A percentile compares a stretch with the other conserved stretches of the same genome.
Evolutionary conservation across 257 asterid species (phyloP).

Genomic region (Marsdenia floribunda): DNA sequence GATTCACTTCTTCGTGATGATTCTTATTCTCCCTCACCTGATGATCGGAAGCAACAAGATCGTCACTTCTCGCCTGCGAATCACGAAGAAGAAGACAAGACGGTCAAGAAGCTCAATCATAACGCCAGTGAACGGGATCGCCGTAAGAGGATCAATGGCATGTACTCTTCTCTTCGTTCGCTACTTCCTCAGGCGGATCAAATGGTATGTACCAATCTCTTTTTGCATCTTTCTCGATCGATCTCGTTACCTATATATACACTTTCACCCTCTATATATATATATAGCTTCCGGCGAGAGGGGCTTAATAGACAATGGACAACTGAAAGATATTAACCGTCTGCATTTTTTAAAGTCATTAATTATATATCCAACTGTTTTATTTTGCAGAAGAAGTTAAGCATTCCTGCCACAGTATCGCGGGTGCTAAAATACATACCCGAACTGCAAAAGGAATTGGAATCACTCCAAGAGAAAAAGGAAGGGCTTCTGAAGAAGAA

Average conservation of each 20-base stretch:
- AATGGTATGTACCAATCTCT: conserved; percentile 14
- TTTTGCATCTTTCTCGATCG: neutral
- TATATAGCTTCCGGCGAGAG: too few species aligned
- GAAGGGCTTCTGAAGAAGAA: conserved; percentile 31
- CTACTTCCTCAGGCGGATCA: conserved; percentile 64
- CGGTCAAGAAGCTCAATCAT: conserved; percentile 56
- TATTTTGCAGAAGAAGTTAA: conserved; percentile 44
- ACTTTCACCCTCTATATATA: too few species aligned
- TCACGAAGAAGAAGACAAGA: conserved; percentile 1
- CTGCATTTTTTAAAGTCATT: too few species aligned
- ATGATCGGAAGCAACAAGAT: neutral
- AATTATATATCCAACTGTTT: too few species aligned
- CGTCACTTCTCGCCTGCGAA: neutral
- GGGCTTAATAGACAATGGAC: too few species aligned
- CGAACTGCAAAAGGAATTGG: conserved; percentile 58
- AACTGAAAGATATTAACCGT: too few species aligned
- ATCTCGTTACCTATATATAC: too few species aligned
- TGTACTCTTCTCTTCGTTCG: conserved; percentile 61
- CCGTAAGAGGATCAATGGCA: conserved; percentile 49
- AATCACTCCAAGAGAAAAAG: conserved; percentile 33
- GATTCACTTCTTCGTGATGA: conserved; percentile 7
- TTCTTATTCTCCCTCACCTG: neutral
- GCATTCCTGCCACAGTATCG: conserved; percentile 62
- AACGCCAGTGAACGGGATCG: conserved; percentile 82
- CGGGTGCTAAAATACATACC: conserved; percentile 66